phyloP scores from a whole-genome alignment of 441 rosid genomes.

The Arabidopsis lyrata region DNA sequence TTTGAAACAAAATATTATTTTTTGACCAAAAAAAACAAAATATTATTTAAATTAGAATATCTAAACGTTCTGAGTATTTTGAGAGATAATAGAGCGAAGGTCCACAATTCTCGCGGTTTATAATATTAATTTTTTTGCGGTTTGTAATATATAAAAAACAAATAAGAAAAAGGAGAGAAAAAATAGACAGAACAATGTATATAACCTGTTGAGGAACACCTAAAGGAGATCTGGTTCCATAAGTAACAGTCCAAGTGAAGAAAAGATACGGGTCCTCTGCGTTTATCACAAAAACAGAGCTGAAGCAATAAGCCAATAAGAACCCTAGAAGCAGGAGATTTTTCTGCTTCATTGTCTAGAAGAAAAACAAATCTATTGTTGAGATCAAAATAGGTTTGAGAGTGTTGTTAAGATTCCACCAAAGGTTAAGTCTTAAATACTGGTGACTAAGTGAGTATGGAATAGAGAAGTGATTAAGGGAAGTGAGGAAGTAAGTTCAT shows the following conservation, averaged over 20 bases:
- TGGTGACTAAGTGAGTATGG: slow-evolving; percentile 26
- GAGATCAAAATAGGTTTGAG: background rate
- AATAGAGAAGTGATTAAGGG: slow-evolving; percentile 25
- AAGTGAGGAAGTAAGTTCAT: slow-evolving; percentile 36
- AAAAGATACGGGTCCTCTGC: slow-evolving; percentile 66
- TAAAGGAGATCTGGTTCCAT: slow-evolving; percentile 64
- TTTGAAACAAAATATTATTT: too few species aligned
- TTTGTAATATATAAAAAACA: background rate
- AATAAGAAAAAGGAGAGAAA: background rate
- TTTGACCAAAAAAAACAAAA: too few species aligned
- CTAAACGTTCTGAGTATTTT: too few species aligned
- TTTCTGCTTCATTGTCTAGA: slow-evolving; percentile 30
- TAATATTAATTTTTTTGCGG: too few species aligned
- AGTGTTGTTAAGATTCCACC: background rate
- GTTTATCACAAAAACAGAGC: slow-evolving; percentile 27
- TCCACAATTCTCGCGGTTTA: too few species aligned
- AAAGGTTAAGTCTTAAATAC: slow-evolving; percentile 12
- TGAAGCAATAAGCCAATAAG: slow-evolving; percentile 21
- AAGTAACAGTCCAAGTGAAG: slow-evolving; percentile 64
- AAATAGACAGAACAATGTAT: slow-evolving; percentile 11
- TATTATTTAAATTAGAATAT: too few species aligned
- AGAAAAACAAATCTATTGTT: background rate
- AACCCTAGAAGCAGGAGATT: slow-evolving; percentile 22
- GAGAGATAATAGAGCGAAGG: too few species aligned
- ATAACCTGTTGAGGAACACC: slow-evolving; percentile 64